These are phyloP conservation scores for Cryphonectria nitschkei DNA, from an alignment of 2,329 filamentous ascomycete genomes.

Conservation along the genomic window DNA sequence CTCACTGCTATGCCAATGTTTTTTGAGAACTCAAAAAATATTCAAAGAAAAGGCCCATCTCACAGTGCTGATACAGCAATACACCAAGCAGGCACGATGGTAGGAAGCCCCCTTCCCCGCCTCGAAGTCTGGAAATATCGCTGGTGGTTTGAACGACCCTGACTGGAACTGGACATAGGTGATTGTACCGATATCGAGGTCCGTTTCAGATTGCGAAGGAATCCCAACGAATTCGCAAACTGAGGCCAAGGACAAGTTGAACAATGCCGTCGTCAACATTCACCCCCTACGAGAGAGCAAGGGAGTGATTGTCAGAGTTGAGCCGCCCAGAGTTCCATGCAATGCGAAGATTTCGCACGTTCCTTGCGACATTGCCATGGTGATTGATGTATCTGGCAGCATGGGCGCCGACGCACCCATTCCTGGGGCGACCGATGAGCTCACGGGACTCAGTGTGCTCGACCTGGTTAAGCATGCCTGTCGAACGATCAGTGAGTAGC, in stretches of 20 bases:
- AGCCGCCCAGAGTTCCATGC: slow-evolving; percentile 46
- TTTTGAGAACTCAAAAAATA: not conserved
- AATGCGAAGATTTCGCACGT: slow-evolving; percentile 41
- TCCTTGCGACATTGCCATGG: slow-evolving; percentile 63
- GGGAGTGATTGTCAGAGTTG: slow-evolving; percentile 51
- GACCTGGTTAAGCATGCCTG: slow-evolving; percentile 65
- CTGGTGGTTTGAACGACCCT: not conserved
- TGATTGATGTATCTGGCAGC: slow-evolving; percentile 64
- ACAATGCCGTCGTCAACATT: slow-evolving; percentile 35
- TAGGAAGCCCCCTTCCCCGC: not conserved
- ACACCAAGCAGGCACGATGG: not conserved
- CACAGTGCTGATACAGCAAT: not conserved
- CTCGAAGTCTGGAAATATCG: not conserved
- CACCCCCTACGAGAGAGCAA: slow-evolving; percentile 44
- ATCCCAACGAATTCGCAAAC: slow-evolving; percentile 2
- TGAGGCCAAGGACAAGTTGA: not conserved
- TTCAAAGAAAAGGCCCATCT: not conserved
- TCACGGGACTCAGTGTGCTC: slow-evolving; percentile 56
- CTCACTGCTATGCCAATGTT: not conserved
- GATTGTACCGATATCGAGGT: not conserved
- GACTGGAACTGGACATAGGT: not conserved
- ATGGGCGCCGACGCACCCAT: slow-evolving; percentile 55
- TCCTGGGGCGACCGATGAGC: slow-evolving; percentile 46
- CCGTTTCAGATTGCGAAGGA: not conserved
- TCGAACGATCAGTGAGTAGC: slow-evolving; percentile 48